Base-by-base conservation (phyloP, 495 filamentous ascomycete genomes). In the Aspergillus heteromorphus region DNA sequence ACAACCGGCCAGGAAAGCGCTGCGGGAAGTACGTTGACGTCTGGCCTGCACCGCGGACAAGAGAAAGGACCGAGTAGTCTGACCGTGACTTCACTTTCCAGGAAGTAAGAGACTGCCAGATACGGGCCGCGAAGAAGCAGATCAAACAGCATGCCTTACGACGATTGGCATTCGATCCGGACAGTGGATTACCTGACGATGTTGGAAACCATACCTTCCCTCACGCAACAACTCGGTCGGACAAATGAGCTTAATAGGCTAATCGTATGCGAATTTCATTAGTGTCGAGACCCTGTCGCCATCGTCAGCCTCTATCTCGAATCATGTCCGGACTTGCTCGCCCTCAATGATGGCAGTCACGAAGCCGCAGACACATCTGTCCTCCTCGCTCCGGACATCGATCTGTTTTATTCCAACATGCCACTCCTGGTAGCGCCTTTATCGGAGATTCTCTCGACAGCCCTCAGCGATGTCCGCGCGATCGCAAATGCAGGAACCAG, bases 1-100 rank as follows among this genome's bases (percentile, higher is more conserved):
- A 4, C 75, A 77, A 38, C 80, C 83, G 40, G 75, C 78, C 54
- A 78, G 79, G 21, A 67, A 74, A 67, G 74, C 70, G 19, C 73
- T 81, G 21, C 63, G 65, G 17, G 75, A 83, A 61, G 85, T 87
- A 67, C 25, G 69, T 65, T 36, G 16, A 66, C 29, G 67, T n/a
- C n/a, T n/a, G n/a, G n/a, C n/a, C n/a, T n/a, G n/a, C n/a, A n/a
- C n/a, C n/a, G n/a, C n/a, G n/a, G n/a, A n/a, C n/a, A n/a, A n/a
- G n/a, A n/a, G n/a, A n/a, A n/a, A n/a, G n/a, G n/a, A n/a, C n/a
- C n/a, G n/a, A n/a, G 4, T 29, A 20, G 38, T 19, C 30, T 51
- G 25, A 31, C 41, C 17, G 11, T 6, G 17, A 27, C 7, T 18
- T 8, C 27, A 13, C 36, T 10, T 18, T 45, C 10, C 36, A 77